Conservation (phyloP, 2,329 filamentous ascomycete species). For the Fusarium subtropicale region DNA sequence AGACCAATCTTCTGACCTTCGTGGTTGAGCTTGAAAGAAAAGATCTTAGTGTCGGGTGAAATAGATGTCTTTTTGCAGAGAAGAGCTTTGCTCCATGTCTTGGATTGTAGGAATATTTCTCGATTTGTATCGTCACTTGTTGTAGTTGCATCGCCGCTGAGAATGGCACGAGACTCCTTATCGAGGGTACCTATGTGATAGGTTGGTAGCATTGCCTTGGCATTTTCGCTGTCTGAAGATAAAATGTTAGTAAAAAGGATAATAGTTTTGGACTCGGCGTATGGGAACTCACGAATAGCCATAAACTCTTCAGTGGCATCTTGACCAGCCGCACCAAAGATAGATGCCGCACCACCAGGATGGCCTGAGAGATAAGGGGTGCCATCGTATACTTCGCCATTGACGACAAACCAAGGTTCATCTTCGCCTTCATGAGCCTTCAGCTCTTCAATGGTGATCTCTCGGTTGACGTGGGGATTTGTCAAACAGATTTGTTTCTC, state of each 20-base stretch:
- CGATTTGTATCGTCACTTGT: constrained; percentile 59
- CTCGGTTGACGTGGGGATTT: constrained; percentile 70
- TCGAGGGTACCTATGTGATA: constrained; percentile 88
- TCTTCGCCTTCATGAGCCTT: constrained; percentile 72
- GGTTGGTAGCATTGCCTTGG: constrained; percentile 86
- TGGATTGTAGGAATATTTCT: constrained; percentile 75
- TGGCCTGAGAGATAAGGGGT: constrained; percentile 83
- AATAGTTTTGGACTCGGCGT: background rate
- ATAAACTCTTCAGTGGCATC: constrained; percentile 91
- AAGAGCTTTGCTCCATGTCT: constrained; percentile 77
- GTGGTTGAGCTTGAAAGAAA: constrained; percentile 83
- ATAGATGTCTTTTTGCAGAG: constrained; percentile 76
- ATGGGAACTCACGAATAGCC: constrained; percentile 78
- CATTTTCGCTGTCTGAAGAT: constrained; percentile 84
- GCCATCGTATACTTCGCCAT: constrained; percentile 90
- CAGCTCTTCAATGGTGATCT: constrained; percentile 78
- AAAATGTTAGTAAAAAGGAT: constrained; percentile 40
- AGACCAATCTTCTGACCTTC: constrained; percentile 77
- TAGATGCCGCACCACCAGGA: constrained; percentile 87
- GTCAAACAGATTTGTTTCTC: constrained; percentile 81
- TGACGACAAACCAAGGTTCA: constrained; percentile 87
- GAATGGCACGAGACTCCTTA: constrained; percentile 63
- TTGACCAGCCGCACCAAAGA: constrained; percentile 82
- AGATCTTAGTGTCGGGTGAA: constrained; percentile 83
- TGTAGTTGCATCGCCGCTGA: constrained; percentile 58